Evolutionary conservation across 495 filamentous ascomycete genomes (phyloP).

Genomic region (Oidiodendron maius): DNA sequence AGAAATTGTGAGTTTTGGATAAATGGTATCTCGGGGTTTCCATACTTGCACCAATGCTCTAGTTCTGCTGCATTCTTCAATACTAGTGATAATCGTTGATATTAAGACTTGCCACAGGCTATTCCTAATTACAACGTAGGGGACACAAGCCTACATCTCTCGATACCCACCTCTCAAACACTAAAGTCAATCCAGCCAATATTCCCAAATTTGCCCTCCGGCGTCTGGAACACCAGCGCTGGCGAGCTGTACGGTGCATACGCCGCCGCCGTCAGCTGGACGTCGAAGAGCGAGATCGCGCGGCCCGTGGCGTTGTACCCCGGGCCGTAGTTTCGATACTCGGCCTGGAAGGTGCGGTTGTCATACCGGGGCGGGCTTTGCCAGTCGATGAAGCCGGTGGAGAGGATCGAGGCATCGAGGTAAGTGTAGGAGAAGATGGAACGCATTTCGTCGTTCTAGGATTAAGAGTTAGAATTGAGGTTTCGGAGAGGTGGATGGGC

Average conservation of each 20-base stretch:
- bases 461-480: constrained; percentile 4
- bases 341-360: constrained; percentile 47
- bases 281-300: constrained; percentile 32
- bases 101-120: too few relatives aligned
- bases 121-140: too few relatives aligned
- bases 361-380: constrained; percentile 29
- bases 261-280: constrained; percentile 31
- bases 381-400: constrained; percentile 52
- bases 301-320: constrained; percentile 48
- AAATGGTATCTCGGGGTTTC: background rate
- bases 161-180: constrained; percentile 12
- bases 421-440: constrained; percentile 47
- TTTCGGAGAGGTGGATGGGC: background rate
- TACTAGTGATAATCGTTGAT: too few relatives aligned
- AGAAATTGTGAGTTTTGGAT: too few relatives aligned
- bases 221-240: constrained; percentile 45
- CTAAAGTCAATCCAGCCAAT: constrained; percentile 47
- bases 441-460: constrained; percentile 41
- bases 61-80: too few relatives aligned
- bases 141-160: too few relatives aligned
- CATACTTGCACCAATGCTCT: constrained; percentile 53
- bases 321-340: constrained; percentile 46
- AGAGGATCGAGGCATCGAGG: constrained; percentile 44
- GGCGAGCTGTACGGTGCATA: constrained; percentile 41
- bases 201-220: constrained; percentile 41